Evolutionary conservation across 768 basidiomycete species (phyloP).

Genomic region (Arthromyces matolae): DNA sequence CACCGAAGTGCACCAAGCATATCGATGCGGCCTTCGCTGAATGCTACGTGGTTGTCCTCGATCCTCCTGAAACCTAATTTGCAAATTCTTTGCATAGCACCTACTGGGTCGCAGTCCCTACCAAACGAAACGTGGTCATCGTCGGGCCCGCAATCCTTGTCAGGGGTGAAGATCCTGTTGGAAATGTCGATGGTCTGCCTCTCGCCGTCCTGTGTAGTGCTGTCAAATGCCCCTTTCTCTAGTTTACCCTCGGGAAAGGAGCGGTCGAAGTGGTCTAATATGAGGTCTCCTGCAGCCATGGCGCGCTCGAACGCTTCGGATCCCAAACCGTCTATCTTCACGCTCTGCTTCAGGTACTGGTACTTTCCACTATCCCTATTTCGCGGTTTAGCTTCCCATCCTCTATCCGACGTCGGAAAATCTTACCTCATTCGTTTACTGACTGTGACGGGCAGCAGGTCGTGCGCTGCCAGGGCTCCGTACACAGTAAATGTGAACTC

Average conservation of each 20-base stretch:
- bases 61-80: neutral
- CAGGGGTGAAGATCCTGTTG: neutral
- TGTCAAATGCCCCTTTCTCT: neutral
- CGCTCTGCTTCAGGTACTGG: neutral
- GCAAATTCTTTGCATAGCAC: neutral
- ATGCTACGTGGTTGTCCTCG: neutral
- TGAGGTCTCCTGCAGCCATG: neutral
- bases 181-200: neutral
- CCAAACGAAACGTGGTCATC: neutral
- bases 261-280: neutral
- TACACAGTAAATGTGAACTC: neutral
- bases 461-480: neutral
- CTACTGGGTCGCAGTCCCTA: neutral
- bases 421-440: neutral
- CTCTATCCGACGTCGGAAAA: neutral
- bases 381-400: too few relatives aligned
- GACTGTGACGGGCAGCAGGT: neutral
- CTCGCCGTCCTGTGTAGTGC: too few relatives aligned
- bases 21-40: neutral
- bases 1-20: neutral
- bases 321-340: neutral
- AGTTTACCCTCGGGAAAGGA: neutral
- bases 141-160: neutral
- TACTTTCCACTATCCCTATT: neutral
- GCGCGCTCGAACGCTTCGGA: neutral